Percentiles rank a stretch among this genome's conserved stretches.
Conservation (phyloP, 768 basidiomycete species). For the Polyporus arcularius region DNA sequence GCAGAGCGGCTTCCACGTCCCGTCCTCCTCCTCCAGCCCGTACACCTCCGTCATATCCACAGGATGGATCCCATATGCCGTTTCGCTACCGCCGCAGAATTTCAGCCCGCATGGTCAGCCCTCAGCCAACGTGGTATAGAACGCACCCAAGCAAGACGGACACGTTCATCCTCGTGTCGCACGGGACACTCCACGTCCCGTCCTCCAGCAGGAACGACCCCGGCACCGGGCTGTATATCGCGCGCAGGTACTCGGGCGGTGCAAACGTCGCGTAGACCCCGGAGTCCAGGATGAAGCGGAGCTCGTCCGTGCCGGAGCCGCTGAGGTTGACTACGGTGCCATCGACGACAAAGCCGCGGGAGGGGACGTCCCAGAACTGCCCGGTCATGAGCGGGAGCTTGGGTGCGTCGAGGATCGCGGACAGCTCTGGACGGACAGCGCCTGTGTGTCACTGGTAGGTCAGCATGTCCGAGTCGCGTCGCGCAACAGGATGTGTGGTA, state of each 20-base stretch:
- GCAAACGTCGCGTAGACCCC: constrained; percentile 1
- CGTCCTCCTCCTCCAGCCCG: not conserved
- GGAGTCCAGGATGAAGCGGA: not conserved
- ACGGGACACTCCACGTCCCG: constrained; percentile 9
- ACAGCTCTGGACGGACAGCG: not conserved
- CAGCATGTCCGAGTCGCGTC: not conserved
- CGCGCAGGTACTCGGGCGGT: constrained; percentile 7
- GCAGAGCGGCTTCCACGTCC: not conserved
- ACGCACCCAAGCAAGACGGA: constrained; percentile 9
- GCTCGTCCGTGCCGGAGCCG: not conserved
- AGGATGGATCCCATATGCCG: not conserved
- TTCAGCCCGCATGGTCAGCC: not conserved
- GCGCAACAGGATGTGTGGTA: not conserved
- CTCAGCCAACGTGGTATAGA: not conserved
- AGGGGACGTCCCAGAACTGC: constrained; percentile 1
- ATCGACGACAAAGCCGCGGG: not conserved
- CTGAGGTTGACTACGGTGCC: not conserved
- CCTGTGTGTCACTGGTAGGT: not conserved
- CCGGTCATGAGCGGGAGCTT: not conserved
- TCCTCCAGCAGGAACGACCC: constrained; percentile 6
- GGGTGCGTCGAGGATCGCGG: not conserved
- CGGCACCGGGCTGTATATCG: constrained; percentile 7
- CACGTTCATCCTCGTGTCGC: constrained; percentile 11
- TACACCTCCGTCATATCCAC: constrained; percentile 1
- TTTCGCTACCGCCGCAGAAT: not conserved